These are phyloP conservation scores for Nematocida sp. DNA, from an alignment of 371 early-diverging fungal species.

Conservation along the genomic window DNA sequence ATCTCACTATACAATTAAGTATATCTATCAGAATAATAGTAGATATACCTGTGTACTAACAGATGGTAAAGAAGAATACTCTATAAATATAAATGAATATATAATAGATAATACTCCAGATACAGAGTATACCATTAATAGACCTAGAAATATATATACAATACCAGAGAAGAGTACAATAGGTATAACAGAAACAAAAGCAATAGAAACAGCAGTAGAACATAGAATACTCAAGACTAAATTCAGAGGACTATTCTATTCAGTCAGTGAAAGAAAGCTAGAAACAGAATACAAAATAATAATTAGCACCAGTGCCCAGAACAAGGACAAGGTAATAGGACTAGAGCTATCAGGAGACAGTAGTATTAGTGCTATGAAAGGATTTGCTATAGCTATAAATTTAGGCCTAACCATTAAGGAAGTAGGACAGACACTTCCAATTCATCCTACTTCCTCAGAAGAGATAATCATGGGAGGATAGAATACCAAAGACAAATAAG, in stretches of 20 bases:
- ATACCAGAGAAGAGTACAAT: constrained; percentile 79
- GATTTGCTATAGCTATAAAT: constrained; percentile 68
- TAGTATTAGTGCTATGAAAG: constrained; percentile 87
- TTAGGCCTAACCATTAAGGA: constrained; percentile 89
- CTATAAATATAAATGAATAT: too few species aligned
- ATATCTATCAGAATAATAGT: too few species aligned
- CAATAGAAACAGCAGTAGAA: constrained; percentile 51
- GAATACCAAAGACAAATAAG: neutral
- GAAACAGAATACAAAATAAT: constrained; percentile 34
- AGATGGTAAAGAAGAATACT: too few species aligned
- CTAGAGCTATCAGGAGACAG: constrained; percentile 81
- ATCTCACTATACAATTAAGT: too few species aligned
- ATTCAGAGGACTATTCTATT: constrained; percentile 44
- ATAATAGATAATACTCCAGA: too few species aligned
- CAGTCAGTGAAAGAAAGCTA: constrained; percentile 22
- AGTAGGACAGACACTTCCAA: constrained; percentile 84
- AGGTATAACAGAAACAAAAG: constrained; percentile 75
- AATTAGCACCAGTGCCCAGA: constrained; percentile 73
- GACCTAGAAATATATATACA: constrained; percentile 84
- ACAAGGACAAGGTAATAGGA: constrained; percentile 86
- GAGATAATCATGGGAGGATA: constrained; percentile 67
- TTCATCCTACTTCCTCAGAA: constrained; percentile 92
- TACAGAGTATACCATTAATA: too few species aligned
- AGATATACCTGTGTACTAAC: too few species aligned
- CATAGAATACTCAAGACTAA: constrained; percentile 7